Conservation (phyloP, 495 filamentous ascomycete species). For the Penicillium riverlandense region DNA sequence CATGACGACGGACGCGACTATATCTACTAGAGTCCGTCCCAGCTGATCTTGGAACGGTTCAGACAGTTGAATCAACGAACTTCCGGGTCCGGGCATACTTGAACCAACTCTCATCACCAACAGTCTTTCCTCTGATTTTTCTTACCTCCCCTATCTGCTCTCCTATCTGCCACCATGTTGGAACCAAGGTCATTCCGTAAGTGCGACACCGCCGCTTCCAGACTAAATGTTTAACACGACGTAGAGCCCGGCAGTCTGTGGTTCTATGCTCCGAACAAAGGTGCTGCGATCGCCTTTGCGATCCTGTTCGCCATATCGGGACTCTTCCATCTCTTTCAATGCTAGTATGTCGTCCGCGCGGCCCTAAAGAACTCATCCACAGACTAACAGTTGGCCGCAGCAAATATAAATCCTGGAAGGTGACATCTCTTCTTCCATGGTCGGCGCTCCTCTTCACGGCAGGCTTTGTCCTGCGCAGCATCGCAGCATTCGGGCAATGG, state of each 20-base stretch:
- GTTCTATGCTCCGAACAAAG: slow-evolving; percentile 72
- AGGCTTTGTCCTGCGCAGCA: slow-evolving; percentile 52
- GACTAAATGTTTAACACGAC: slow-evolving; percentile 10
- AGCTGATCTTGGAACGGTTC: no score
- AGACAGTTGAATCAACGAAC: no score
- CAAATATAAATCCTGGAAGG: slow-evolving; percentile 42
- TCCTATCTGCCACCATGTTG: slow-evolving; percentile 5
- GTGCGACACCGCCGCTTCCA: background rate
- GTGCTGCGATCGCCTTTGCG: slow-evolving; percentile 59
- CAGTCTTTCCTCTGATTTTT: no score
- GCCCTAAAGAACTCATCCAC: background rate
- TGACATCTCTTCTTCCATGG: slow-evolving; percentile 50
- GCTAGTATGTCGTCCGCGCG: slow-evolving; percentile 33
- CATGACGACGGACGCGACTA: no score
- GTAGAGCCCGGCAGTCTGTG: slow-evolving; percentile 47
- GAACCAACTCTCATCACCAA: no score
- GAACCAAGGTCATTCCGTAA: slow-evolving; percentile 14
- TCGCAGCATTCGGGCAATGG: slow-evolving; percentile 53
- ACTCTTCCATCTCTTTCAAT: slow-evolving; percentile 53
- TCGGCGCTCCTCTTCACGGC: slow-evolving; percentile 42
- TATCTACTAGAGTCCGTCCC: no score
- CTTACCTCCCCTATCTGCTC: no score
- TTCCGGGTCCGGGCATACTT: no score
- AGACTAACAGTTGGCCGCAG: slow-evolving; percentile 7
- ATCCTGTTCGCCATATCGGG: slow-evolving; percentile 57